Conservation (phyloP, 2,329 filamentous ascomycete genomes). For the Microsporum ferrugineum region DNA sequence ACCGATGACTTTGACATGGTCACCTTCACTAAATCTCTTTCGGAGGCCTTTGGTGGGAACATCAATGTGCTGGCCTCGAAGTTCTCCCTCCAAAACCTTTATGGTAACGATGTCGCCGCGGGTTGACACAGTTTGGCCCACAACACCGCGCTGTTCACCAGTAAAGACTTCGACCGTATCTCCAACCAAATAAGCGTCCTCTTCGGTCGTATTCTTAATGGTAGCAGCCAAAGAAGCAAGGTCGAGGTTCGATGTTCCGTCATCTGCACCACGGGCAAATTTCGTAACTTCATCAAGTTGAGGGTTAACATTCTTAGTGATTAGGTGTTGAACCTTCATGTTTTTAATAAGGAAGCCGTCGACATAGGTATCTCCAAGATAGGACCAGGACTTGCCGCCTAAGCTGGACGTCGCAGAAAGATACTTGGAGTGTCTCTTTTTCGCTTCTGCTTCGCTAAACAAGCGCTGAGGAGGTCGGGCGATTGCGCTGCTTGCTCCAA, state of each 20-base stretch:
- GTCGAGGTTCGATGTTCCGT: slow-evolving; percentile 88
- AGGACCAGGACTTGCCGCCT: slow-evolving; percentile 62
- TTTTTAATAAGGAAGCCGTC: slow-evolving; percentile 91
- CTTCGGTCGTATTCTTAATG: slow-evolving; percentile 69
- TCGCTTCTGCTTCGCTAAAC: slow-evolving; percentile 86
- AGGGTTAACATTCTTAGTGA: slow-evolving; percentile 83
- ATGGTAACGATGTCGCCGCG: slow-evolving; percentile 88
- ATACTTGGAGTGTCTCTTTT: slow-evolving; percentile 66
- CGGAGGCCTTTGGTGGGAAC: slow-evolving; percentile 84
- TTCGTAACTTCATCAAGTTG: slow-evolving; percentile 91
- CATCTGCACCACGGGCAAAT: slow-evolving; percentile 77
- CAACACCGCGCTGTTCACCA: slow-evolving; percentile 85
- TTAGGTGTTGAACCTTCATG: slow-evolving; percentile 75
- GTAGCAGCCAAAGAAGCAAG: slow-evolving; percentile 82
- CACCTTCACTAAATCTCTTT: slow-evolving; percentile 84
- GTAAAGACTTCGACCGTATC: slow-evolving; percentile 95
- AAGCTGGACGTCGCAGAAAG: slow-evolving; percentile 43
- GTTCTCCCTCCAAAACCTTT: slow-evolving; percentile 67
- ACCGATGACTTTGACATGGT: slow-evolving; percentile 97
- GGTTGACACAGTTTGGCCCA: slow-evolving; percentile 74
- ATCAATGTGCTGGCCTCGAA: slow-evolving; percentile 75
- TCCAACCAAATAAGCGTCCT: slow-evolving; percentile 77
- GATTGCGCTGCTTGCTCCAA: slow-evolving; percentile 40
- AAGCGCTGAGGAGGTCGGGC: slow-evolving; percentile 74
- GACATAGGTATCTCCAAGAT: slow-evolving; percentile 79